phyloP scores from a whole-genome alignment of 2,329 filamentous ascomycete genomes.

The Lasiodiplodia gonubiensis region DNA sequence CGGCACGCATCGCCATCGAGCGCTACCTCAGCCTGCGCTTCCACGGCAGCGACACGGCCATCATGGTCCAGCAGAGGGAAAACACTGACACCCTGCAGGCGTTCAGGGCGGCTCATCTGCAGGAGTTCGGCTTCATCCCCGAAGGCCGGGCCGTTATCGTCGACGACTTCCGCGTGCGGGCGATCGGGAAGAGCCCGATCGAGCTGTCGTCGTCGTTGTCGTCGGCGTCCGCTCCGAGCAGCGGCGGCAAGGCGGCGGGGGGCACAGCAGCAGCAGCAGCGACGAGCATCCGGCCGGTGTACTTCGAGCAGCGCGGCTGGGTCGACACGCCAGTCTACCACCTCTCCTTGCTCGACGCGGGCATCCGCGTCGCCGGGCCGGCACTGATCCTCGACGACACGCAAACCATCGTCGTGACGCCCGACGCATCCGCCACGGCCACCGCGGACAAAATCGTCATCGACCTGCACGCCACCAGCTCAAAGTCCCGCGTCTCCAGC shows the following conservation, averaged over 20 bases:
- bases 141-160: conserved; percentile 45
- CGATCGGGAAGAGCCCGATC: conserved; percentile 32
- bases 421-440: conserved; percentile 41
- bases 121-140: conserved; percentile 52
- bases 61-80: conserved; percentile 48
- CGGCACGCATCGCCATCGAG: conserved; percentile 35
- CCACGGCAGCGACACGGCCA: conserved; percentile 50
- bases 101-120: conserved; percentile 47
- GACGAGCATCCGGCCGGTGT: background rate
- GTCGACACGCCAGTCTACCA: conserved; percentile 80
- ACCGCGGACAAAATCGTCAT: conserved; percentile 62
- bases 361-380: conserved; percentile 76
- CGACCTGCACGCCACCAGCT: conserved; percentile 63
- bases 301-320: background rate
- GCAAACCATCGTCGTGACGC: conserved; percentile 73
- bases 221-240: conserved; percentile 13
- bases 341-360: conserved; percentile 73
- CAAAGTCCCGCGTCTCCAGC: conserved; percentile 61
- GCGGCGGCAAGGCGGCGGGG: background rate
- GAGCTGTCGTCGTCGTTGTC: conserved; percentile 18
- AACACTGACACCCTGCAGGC: conserved; percentile 40
- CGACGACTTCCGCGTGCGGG: conserved; percentile 39
- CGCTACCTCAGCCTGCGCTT: conserved; percentile 53
- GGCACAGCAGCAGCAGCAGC: background rate
- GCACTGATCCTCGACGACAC: conserved; percentile 87